Evolutionary conservation across 345 rosid genomes (phyloP).

Genomic region (Murraya paniculata): DNA sequence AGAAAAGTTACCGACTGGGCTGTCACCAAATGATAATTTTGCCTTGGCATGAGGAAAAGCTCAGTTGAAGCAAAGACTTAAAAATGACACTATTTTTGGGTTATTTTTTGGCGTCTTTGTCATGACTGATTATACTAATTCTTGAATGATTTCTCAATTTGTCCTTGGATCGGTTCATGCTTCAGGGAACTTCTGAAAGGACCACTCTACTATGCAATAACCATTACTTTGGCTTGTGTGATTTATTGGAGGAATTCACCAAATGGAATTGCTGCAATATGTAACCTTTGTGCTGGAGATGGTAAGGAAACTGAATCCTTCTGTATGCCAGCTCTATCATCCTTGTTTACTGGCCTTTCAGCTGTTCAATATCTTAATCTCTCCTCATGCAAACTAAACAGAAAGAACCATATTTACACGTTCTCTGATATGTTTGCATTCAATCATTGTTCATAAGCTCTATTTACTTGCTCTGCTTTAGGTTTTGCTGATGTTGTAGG

Average conservation of each 20-base stretch:
- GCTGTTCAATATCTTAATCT: not conserved
- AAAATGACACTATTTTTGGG: not conserved
- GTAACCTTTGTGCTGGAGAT: slow-evolving; percentile 99
- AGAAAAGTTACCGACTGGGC: not conserved
- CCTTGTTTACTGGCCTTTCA: not conserved
- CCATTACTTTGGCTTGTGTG: slow-evolving; percentile 56
- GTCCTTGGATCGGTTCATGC: slow-evolving; percentile 22
- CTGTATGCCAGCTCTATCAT: not conserved
- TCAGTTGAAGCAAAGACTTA: not conserved
- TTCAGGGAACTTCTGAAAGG: slow-evolving; percentile 94
- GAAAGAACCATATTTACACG: not conserved
- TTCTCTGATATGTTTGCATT: not conserved
- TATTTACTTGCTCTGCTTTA: slow-evolving; percentile 21
- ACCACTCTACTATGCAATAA: slow-evolving; percentile 68
- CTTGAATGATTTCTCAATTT: slow-evolving; percentile 10
- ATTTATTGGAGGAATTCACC: slow-evolving; percentile 87
- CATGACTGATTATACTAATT: not conserved
- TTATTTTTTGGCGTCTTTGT: not conserved
- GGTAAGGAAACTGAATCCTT: slow-evolving; percentile 41
- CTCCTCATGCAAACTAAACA: not conserved
- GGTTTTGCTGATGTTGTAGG: slow-evolving; percentile 93
- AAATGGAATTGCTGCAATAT: slow-evolving; percentile 64
- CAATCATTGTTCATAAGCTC: not conserved
- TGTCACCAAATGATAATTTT: not conserved
- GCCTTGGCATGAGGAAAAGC: not conserved